These are phyloP conservation scores for Wickerhamomyces ciferrii DNA, from an alignment of 805 yeast genomes.

Conservation along the genomic window DNA sequence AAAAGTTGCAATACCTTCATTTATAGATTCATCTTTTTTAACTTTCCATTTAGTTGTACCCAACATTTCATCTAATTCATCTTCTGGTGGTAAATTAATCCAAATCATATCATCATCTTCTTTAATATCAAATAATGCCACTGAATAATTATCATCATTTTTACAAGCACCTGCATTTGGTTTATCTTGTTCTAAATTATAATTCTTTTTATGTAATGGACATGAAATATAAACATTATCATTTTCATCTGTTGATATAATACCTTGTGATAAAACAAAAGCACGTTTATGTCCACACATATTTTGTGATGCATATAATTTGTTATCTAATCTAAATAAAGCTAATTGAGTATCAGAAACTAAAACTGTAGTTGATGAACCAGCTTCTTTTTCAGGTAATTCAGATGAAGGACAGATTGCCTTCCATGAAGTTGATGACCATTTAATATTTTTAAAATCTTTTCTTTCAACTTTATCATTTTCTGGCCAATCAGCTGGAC, in stretches of 20 bases:
- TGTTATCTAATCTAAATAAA: conserved; percentile 26
- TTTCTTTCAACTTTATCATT: conserved; percentile 16
- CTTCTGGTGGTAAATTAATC: conserved; percentile 25
- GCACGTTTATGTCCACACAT: conserved; percentile 37
- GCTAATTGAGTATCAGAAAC: conserved; percentile 33
- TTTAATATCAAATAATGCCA: conserved; percentile 29
- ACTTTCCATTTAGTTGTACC: conserved; percentile 31
- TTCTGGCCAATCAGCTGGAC: conserved; percentile 31
- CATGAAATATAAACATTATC: conserved; percentile 28
- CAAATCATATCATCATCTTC: conserved; percentile 26
- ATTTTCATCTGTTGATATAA: conserved; percentile 25
- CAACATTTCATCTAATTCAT: conserved; percentile 28
- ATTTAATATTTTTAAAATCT: conserved; percentile 24
- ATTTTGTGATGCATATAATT: conserved; percentile 30
- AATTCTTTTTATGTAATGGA: conserved; percentile 32
- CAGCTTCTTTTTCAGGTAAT: conserved; percentile 24
- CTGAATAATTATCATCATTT: conserved; percentile 24
- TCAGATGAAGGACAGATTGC: conserved; percentile 21
- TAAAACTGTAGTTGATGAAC: conserved; percentile 26
- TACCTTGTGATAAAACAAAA: conserved; percentile 31
- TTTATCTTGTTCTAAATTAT: conserved; percentile 18
- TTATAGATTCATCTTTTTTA: conserved; percentile 17
- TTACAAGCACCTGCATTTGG: conserved; percentile 25
- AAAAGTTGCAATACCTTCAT: conserved; percentile 10
- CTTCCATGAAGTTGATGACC: conserved; percentile 28